Base-by-base conservation (phyloP, 495 filamentous ascomycete species). In the Penicillium roqueforti region DNA sequence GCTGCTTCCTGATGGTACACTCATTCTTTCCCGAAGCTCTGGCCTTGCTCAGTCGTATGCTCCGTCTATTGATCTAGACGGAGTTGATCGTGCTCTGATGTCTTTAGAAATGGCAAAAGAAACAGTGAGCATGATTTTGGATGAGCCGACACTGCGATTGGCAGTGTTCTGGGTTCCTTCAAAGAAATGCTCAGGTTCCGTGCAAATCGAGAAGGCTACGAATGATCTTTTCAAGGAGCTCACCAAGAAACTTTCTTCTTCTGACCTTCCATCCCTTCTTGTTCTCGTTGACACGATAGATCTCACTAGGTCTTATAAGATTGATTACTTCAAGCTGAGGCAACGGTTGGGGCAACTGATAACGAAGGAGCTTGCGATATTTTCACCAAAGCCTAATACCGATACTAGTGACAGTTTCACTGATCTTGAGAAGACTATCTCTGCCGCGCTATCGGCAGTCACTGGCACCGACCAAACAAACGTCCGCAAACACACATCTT, bases 31-130 rank as follows among this genome's bases (percentile, higher is more conserved):
- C 23, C 82, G 83, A 7, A 61, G 77, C 2, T 84, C 87, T 56
- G 82, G 81, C 26, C 87, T 87, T 65, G 74, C 86, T 51, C 90
- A 87, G 58, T 70, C 90, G 11, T 74, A 85, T 29, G 86, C 86
- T 2, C 80, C 87, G 53, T 69, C 80, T 19, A 76, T 88, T 26
- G 83, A 87, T 48, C 71, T 91, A 11, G 76, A 78, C 1, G 88
- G 92, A 58, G 82, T 95, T 54, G 84, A 80, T 43, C 68, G 71
- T n/a, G 67, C 65, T 16, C 57, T 89, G 9, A 55, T 83, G 2
- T 68, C 69, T 16, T 69, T 72, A 6, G 44, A 45, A 0, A 23
- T 60, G 18, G 79, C 83, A 4, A 49, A 60, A 7, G 75, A 87
- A 51, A 84, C 80, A 51, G 66, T 75, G 1, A 84, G 80, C 9